phyloP scores from a whole-genome alignment of 306 rosid genomes.

The Ormosia emarginata region DNA sequence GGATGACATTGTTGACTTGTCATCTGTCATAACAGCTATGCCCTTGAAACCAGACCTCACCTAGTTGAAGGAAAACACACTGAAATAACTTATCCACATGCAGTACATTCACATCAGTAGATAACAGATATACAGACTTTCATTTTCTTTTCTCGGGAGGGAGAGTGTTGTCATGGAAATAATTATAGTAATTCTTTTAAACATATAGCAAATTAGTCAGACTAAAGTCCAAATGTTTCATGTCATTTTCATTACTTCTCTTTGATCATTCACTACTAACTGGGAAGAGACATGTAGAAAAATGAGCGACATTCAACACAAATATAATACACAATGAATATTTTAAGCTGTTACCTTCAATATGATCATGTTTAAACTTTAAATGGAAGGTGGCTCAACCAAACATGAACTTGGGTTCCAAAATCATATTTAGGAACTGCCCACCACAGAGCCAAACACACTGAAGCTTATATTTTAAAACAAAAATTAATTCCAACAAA shows the following conservation, averaged over 20 bases:
- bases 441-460: background rate
- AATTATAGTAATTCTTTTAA: background rate
- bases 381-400: background rate
- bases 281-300: conserved; percentile 3
- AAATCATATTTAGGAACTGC: background rate
- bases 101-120: background rate
- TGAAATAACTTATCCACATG: conserved; percentile 20
- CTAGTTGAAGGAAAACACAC: conserved; percentile 44
- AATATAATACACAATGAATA: background rate
- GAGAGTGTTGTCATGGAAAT: background rate
- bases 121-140: background rate
- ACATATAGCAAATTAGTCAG: background rate
- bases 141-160: background rate
- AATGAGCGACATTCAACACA: background rate
- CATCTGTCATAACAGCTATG: conserved; percentile 59
- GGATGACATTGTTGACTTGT: conserved; percentile 36
- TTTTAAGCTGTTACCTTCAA: background rate
- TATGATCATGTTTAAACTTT: background rate
- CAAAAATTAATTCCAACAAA: background rate
- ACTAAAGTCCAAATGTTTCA: conserved; percentile 6
- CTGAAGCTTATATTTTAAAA: background rate
- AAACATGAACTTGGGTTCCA: background rate
- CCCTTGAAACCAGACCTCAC: conserved; percentile 36
- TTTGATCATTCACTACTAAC: background rate
- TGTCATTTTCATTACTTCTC: conserved; percentile 6